These are phyloP conservation scores for Lignosus rhinocerotis DNA, from an alignment of 1,284 basidiomycete genomes.

Conservation along the genomic window DNA sequence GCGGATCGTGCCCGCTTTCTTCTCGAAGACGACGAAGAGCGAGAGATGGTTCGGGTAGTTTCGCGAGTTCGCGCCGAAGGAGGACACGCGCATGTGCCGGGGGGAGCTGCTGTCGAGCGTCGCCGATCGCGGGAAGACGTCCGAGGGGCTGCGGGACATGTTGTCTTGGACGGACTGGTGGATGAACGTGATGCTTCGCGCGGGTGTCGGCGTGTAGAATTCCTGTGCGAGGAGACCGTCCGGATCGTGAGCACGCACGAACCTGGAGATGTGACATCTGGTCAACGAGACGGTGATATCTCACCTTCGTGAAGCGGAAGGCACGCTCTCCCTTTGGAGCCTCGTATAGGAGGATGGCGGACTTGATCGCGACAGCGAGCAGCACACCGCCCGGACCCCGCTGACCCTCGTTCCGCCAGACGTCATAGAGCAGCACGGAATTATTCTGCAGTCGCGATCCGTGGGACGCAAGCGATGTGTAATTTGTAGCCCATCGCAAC, in stretches of 20 bases:
- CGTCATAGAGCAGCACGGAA: constrained; percentile 64
- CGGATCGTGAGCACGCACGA: not conserved
- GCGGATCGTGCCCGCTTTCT: constrained; percentile 78
- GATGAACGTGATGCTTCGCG: constrained; percentile 65
- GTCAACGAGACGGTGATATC: constrained; percentile 13
- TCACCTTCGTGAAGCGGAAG: constrained; percentile 76
- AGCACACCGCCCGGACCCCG: constrained; percentile 57
- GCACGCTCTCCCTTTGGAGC: constrained; percentile 79
- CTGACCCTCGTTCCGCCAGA: constrained; percentile 58
- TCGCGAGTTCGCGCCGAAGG: constrained; percentile 30
- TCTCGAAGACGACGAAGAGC: constrained; percentile 79
- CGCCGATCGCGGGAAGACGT: constrained; percentile 33
- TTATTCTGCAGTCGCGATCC: constrained; percentile 63
- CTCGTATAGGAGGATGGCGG: constrained; percentile 72
- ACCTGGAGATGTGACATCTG: not conserved
- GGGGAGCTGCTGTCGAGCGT: constrained; percentile 19
- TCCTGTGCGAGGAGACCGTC: constrained; percentile 48
- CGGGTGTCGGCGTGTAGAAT: constrained; percentile 73
- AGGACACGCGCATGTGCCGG: constrained; percentile 32
- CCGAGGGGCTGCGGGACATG: constrained; percentile 45
- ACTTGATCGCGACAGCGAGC: constrained; percentile 75
- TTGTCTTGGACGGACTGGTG: constrained; percentile 63
- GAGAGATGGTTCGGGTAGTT: constrained; percentile 68
- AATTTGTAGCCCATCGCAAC: constrained; percentile 79
- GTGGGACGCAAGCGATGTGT: constrained; percentile 65